Conservation (phyloP, 176 grass and related monocot species). For the Oryza glaberrima region DNA sequence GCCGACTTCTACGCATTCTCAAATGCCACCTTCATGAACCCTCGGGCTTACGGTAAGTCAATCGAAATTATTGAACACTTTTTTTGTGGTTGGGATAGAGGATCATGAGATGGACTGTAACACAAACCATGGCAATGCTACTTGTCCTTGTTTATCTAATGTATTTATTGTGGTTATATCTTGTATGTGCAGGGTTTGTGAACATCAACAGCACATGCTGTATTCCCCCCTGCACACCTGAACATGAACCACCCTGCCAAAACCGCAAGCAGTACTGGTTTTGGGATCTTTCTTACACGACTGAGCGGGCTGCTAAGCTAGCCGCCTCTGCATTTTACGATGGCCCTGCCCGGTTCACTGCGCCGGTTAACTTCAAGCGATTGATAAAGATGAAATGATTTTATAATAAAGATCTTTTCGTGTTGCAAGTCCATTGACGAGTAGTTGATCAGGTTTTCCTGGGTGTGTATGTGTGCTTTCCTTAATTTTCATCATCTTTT, state of each 20-base stretch:
- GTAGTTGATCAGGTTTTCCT: too few species aligned
- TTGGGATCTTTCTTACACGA: not conserved
- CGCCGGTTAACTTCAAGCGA: constrained; percentile 31
- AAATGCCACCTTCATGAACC: not conserved
- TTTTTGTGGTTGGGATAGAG: too few species aligned
- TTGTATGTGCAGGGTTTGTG: constrained; percentile 24
- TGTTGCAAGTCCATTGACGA: not conserved
- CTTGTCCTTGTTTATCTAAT: not conserved
- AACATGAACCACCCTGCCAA: not conserved
- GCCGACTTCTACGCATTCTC: not conserved
- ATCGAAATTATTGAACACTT: not conserved
- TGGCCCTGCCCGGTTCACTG: not conserved
- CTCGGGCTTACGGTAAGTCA: not conserved
- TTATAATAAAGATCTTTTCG: not conserved
- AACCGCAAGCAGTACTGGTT: constrained; percentile 39
- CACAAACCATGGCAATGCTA: too few species aligned
- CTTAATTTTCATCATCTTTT: too few species aligned
- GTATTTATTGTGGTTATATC: not conserved
- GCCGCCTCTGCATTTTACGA: constrained; percentile 15
- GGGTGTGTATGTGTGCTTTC: too few species aligned
- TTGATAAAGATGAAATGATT: constrained; percentile 25
- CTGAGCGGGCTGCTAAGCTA: constrained; percentile 17
- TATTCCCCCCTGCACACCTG: not conserved
- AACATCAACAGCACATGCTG: constrained; percentile 13
- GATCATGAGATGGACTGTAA: too few species aligned